Conservation (phyloP, 1,284 basidiomycete genomes). For the Marasmius tenuissimus region DNA sequence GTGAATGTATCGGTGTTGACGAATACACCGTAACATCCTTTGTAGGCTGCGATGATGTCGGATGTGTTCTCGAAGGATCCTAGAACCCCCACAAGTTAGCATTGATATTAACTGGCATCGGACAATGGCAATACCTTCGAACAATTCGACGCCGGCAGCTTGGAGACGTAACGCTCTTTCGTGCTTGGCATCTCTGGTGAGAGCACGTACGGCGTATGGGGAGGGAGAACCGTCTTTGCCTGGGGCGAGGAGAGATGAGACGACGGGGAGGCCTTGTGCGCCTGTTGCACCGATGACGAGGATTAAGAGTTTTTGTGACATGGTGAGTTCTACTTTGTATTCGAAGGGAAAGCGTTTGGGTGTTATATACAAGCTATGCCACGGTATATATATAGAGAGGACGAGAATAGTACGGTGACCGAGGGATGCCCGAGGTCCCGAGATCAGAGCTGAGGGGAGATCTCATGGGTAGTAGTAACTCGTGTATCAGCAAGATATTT, state of each 20-base stretch:
- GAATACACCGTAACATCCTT: slow-evolving; percentile 45
- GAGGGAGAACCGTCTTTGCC: slow-evolving; percentile 38
- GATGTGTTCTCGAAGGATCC: background rate
- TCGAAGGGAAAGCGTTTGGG: too few species aligned
- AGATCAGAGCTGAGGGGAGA: too few species aligned
- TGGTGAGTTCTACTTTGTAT: too few species aligned
- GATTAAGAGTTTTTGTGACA: slow-evolving; percentile 21
- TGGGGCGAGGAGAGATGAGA: slow-evolving; percentile 41
- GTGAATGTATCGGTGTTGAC: slow-evolving; percentile 49
- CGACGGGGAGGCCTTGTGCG: slow-evolving; percentile 46
- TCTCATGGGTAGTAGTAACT: too few species aligned
- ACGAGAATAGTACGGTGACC: too few species aligned
- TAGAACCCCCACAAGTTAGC: background rate
- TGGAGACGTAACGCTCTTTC: slow-evolving; percentile 36
- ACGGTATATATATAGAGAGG: too few species aligned
- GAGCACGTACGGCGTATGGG: slow-evolving; percentile 45
- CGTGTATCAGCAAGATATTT: too few species aligned
- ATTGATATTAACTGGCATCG: background rate
- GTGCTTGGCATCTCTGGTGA: slow-evolving; percentile 43
- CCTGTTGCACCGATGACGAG: slow-evolving; percentile 54
- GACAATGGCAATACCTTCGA: slow-evolving; percentile 33
- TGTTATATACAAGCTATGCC: too few species aligned
- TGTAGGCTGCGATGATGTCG: background rate
- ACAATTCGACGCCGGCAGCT: slow-evolving; percentile 39
- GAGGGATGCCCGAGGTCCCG: too few species aligned